These are phyloP conservation scores for Oleoguttula mirabilis DNA, from an alignment of 495 filamentous ascomycete genomes.

Conservation along the genomic window DNA sequence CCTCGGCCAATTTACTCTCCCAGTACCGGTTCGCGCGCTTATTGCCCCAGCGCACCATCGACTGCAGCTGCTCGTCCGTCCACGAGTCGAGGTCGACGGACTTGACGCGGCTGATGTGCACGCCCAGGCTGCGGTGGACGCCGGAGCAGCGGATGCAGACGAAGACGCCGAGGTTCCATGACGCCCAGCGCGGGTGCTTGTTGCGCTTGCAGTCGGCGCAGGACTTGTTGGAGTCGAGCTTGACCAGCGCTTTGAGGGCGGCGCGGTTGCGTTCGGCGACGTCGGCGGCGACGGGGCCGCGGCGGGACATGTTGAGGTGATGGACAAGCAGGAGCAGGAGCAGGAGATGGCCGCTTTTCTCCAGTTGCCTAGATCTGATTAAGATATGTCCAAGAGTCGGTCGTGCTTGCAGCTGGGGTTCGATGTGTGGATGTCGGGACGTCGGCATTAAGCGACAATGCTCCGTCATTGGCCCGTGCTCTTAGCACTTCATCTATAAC, in stretches of 20 bases:
- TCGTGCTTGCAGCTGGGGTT: no score
- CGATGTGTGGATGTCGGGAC: no score
- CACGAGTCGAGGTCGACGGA: constrained; percentile 94
- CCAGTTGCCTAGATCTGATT: no score
- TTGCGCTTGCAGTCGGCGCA: constrained; percentile 99
- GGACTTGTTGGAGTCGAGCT: constrained; percentile 84
- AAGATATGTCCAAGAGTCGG: no score
- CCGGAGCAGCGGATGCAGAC: constrained; percentile 96
- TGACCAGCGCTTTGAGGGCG: constrained; percentile 83
- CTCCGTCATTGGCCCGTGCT: no score
- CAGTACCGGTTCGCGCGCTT: constrained; percentile 93
- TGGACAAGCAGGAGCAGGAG: no score
- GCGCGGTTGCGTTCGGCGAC: constrained; percentile 79
- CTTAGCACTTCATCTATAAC: no score
- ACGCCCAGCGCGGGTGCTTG: constrained; percentile 97
- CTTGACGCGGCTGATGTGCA: constrained; percentile 95
- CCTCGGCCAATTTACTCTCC: constrained; percentile 85
- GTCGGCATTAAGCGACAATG: no score
- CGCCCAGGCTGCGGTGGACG: constrained; percentile 97
- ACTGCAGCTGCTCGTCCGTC: constrained; percentile 95
- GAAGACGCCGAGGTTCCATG: constrained; percentile 93
- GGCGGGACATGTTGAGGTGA: constrained; percentile 80
- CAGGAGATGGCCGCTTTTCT: no score
- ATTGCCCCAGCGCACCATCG: constrained; percentile 89
- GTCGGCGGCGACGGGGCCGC: constrained; percentile 57